Evolutionary conservation across 2,329 filamentous ascomycete species (phyloP).

Genomic region (Cladobotryum mycophilum): DNA sequence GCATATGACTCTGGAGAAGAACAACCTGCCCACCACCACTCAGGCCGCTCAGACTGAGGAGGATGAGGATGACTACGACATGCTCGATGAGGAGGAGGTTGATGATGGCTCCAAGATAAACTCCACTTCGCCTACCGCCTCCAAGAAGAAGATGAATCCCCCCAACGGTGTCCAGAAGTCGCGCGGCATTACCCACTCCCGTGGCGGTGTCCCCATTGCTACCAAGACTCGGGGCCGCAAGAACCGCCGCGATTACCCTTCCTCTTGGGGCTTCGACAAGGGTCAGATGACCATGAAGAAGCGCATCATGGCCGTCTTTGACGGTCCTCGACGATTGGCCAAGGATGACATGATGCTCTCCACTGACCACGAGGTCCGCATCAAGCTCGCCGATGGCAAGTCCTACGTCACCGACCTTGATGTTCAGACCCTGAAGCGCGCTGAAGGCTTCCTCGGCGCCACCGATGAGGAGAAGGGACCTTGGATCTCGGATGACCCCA

Average conservation of each 20-base stretch:
- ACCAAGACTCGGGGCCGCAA: slow-evolving; percentile 66
- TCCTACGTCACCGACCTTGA: slow-evolving; percentile 90
- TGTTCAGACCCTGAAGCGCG: slow-evolving; percentile 79
- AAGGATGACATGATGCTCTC: slow-evolving; percentile 99
- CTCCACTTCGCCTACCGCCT: slow-evolving; percentile 22
- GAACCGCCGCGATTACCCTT: slow-evolving; percentile 88
- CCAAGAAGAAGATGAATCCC: slow-evolving; percentile 52
- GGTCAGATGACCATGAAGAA: slow-evolving; percentile 99
- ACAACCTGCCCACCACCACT: slow-evolving; percentile 47
- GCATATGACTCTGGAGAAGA: slow-evolving; percentile 57
- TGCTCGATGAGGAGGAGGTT: slow-evolving; percentile 47
- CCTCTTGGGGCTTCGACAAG: slow-evolving; percentile 86
- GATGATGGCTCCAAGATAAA: slow-evolving; percentile 41
- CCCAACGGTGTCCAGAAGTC: slow-evolving; percentile 57
- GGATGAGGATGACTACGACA: slow-evolving; percentile 48
- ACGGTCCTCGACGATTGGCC: slow-evolving; percentile 79
- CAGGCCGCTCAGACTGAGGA: slow-evolving; percentile 34
- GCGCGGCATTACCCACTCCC: slow-evolving; percentile 70
- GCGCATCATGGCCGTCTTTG: slow-evolving; percentile 87
- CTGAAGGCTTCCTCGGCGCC: slow-evolving; percentile 74
- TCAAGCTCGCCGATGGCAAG: slow-evolving; percentile 68
- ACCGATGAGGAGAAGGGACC: slow-evolving; percentile 82
- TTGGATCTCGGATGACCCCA: slow-evolving; percentile 71
- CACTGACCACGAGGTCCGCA: slow-evolving; percentile 86
- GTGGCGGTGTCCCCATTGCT: slow-evolving; percentile 58